Evolutionary conservation across 441 rosid genomes (phyloP).

Genomic region (Adansonia grandidieri): DNA sequence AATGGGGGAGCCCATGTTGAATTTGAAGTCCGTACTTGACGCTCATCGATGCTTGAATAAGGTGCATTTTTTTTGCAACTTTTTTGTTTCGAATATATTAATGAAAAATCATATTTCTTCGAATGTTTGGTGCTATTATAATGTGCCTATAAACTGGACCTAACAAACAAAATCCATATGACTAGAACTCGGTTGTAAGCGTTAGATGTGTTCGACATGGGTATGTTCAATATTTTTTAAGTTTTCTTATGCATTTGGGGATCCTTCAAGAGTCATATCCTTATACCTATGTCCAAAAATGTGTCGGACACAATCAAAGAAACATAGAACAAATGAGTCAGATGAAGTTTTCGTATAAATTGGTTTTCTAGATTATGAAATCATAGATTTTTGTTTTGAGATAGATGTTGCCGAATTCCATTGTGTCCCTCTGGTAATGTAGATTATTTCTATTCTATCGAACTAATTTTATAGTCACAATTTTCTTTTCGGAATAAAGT

Average conservation of each 20-base stretch:
- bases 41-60: constrained; percentile 90
- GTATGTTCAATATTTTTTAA: too few species aligned
- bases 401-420: not conserved
- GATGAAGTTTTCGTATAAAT: not conserved
- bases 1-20: constrained; percentile 98
- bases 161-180: not conserved
- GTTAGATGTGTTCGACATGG: too few species aligned
- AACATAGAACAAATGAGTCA: not conserved
- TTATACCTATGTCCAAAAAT: too few species aligned
- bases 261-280: too few species aligned
- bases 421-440: not conserved
- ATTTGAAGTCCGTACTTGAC: constrained; percentile 83
- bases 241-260: too few species aligned
- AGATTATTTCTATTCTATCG: not conserved
- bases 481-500: not conserved
- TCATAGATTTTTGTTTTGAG: not conserved
- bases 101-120: not conserved
- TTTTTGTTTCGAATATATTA: constrained; percentile 4
- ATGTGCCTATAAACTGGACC: not conserved
- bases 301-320: too few species aligned
- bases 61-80: constrained; percentile 43
- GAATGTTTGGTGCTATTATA: not conserved
- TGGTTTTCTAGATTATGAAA: not conserved
- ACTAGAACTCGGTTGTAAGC: too few species aligned
- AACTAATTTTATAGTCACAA: not conserved